Evolutionary conservation across 306 rosid species (phyloP), one percentile per base, ranked within the genome.

Genomic region (Begonia peltatifolia): DNA sequence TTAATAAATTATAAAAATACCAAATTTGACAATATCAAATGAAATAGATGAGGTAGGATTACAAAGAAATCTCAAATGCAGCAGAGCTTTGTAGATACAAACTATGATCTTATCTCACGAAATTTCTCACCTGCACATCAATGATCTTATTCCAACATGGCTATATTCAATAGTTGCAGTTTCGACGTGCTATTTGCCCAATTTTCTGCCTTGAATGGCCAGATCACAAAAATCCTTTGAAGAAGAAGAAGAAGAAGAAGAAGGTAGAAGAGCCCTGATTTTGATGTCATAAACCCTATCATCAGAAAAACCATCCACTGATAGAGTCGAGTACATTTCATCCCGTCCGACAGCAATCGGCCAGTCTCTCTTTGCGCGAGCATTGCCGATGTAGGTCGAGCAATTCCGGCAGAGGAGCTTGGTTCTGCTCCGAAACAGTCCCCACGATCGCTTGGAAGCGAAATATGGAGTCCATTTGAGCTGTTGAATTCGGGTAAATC

Each of bases 331-430:
- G 18, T 52, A 47, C n/a, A 43, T 12, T 41, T 22, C n/a, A 38
- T 9, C 12, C 3, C 5, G 14, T 12, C 4, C 42, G 18, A 38
- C 11, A 38, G 30, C 1, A 2, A 8, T 0, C 11, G 61, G 12
- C 12, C 22, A 23, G 5, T 18, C 47, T 6, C 15, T n/a, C 20
- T 36, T 54, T 4, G 50, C 22, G 52, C 38, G 48, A 36, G 74
- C 64, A 41, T 18, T 25, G 3, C 74, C 74, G 47, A 69, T 53
- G 42, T 62, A 68, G 56, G 47, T 53, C 5, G 57, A 60, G 23
- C 69, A 69, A 9, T 58, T 63, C n/a, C 61, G 65, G 48, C 74
- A 69, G 16, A 69, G 69, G 48, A 69, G 74, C 60, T 63, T 69
- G 10, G 65, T 57, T 58, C 64, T 63, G 41, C 53, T 30, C 13